Evolutionary conservation across 441 rosid genomes (phyloP).

Genomic region (Hypseocharis bilobata): DNA sequence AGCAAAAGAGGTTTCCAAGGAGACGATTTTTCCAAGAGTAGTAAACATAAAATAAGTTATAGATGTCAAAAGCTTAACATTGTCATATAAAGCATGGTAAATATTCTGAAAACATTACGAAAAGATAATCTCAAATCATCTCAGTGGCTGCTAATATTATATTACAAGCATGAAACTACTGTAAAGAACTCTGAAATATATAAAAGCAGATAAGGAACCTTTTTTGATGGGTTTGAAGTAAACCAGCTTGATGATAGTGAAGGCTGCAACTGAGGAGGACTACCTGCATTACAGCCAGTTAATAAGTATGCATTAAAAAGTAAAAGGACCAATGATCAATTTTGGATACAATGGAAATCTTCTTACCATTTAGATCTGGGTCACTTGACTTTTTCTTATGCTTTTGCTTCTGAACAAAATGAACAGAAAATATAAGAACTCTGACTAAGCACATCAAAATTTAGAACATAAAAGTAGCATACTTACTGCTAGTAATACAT

Average conservation of each 20-base stretch:
- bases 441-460: not conserved
- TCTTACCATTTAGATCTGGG: constrained; percentile 49
- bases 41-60: not conserved
- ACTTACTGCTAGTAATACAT: constrained; percentile 33
- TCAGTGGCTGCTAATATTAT: not conserved
- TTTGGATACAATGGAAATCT: constrained; percentile 5
- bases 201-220: constrained; percentile 37
- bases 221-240: constrained; percentile 71
- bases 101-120: not conserved
- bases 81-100: not conserved
- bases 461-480: constrained; percentile 1
- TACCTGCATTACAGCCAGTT: constrained; percentile 32
- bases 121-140: not conserved
- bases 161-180: not conserved
- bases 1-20: not conserved
- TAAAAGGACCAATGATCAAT: constrained; percentile 10
- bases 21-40: not conserved
- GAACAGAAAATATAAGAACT: constrained; percentile 5
- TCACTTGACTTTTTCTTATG: constrained; percentile 40
- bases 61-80: not conserved
- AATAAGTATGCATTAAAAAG: constrained; percentile 18
- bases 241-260: constrained; percentile 65
- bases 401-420: constrained; percentile 44
- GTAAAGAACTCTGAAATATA: not conserved
- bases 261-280: constrained; percentile 30